Conservation (phyloP, 495 filamentous ascomycete genomes). For the Penicillium simplicissimum region DNA sequence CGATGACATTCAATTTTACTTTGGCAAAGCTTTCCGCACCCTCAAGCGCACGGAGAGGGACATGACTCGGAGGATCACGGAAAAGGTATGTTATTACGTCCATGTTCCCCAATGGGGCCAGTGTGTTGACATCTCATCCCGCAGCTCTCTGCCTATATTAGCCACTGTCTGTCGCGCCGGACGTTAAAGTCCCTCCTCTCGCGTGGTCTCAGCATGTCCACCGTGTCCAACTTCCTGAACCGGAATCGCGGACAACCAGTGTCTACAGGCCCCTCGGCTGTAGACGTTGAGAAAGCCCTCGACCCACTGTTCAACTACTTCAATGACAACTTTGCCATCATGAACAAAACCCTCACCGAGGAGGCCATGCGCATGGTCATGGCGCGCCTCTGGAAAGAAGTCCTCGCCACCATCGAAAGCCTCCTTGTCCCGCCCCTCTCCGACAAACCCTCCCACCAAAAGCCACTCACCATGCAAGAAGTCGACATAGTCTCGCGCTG, state of each 20-base stretch:
- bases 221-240: conserved; percentile 78
- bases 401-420: conserved; percentile 84
- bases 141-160: conserved; percentile 97
- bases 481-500: conserved; percentile 94
- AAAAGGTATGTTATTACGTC: conserved; percentile 67
- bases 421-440: conserved; percentile 92
- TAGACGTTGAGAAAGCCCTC: conserved; percentile 77
- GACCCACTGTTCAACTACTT: conserved; percentile 95
- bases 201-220: conserved; percentile 70
- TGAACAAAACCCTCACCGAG: conserved; percentile 92
- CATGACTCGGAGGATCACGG: conserved; percentile 97
- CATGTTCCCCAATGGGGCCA: not conserved
- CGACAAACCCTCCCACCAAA: conserved; percentile 90
- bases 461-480: conserved; percentile 83
- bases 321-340: conserved; percentile 98
- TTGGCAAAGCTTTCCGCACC: conserved; percentile 93
- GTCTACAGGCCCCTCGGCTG: conserved; percentile 60
- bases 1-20: conserved; percentile 98
- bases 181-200: conserved; percentile 73
- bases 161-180: conserved; percentile 79
- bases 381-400: conserved; percentile 98
- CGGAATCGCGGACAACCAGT: conserved; percentile 57
- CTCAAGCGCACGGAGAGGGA: conserved; percentile 94
- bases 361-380: conserved; percentile 96
- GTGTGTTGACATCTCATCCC: conserved; percentile 2